phyloP scores from a whole-genome alignment of 2,329 filamentous ascomycete genomes.

The Xylariaceae sp. region DNA sequence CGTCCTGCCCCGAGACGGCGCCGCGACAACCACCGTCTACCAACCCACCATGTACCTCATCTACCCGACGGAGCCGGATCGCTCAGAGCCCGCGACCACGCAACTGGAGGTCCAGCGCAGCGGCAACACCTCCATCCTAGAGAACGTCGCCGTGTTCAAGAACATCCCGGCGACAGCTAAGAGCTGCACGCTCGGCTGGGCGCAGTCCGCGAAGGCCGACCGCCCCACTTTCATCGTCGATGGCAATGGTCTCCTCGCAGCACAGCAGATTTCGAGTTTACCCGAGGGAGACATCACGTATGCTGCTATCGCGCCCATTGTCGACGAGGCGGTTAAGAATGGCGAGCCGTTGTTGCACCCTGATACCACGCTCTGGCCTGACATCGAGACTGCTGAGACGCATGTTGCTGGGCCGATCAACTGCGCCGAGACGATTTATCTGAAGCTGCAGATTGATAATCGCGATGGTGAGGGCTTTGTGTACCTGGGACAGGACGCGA shows the following conservation, averaged over 20 bases:
- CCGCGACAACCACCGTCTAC: slow-evolving; percentile 9
- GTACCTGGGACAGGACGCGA: slow-evolving; percentile 30
- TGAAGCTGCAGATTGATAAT: slow-evolving; percentile 25
- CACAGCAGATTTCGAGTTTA: slow-evolving; percentile 23
- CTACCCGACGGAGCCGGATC: slow-evolving; percentile 14
- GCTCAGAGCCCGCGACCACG: slow-evolving; percentile 11
- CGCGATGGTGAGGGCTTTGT: slow-evolving; percentile 25
- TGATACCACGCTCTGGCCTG: slow-evolving; percentile 33
- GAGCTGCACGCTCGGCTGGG: slow-evolving; percentile 30
- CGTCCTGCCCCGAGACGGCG: neutral
- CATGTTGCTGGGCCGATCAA: slow-evolving; percentile 25
- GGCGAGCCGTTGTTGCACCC: slow-evolving; percentile 13
- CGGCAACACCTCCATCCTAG: slow-evolving; percentile 21
- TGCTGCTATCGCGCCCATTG: slow-evolving; percentile 25
- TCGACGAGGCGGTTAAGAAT: slow-evolving; percentile 12
- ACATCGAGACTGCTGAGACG: neutral
- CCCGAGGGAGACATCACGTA: slow-evolving; percentile 20
- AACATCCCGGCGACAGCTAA: slow-evolving; percentile 30
- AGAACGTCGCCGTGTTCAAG: slow-evolving; percentile 33
- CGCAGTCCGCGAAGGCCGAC: slow-evolving; percentile 34
- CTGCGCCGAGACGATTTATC: slow-evolving; percentile 28
- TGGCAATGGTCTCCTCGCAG: slow-evolving; percentile 24
- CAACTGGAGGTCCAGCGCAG: slow-evolving; percentile 12
- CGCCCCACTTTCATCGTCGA: slow-evolving; percentile 35
- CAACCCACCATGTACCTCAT: slow-evolving; percentile 27